phyloP scores from a whole-genome alignment of 352 stramenopile species.

The Sclerospora graminicola region DNA sequence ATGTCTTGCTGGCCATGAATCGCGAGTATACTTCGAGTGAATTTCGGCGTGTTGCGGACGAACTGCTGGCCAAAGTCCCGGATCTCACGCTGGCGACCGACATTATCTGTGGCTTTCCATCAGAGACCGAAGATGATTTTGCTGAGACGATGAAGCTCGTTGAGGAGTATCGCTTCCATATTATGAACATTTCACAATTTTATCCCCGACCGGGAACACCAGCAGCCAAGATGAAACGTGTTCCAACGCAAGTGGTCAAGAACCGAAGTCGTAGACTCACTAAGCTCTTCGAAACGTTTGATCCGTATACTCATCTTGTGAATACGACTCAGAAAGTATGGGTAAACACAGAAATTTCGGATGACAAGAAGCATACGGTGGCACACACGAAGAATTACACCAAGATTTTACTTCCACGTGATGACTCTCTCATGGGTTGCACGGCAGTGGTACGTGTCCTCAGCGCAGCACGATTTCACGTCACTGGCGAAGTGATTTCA shows the following conservation, averaged over 20 bases:
- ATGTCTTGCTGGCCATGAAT: slow-evolving; percentile 86
- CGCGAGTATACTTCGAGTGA: slow-evolving; percentile 84
- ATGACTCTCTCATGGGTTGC: slow-evolving; percentile 71
- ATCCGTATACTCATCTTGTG: slow-evolving; percentile 67
- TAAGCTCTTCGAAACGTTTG: slow-evolving; percentile 77
- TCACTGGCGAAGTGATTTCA: slow-evolving; percentile 51
- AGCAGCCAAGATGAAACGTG: slow-evolving; percentile 83
- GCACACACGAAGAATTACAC: slow-evolving; percentile 89
- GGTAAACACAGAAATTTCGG: slow-evolving; percentile 78
- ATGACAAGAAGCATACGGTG: slow-evolving; percentile 71
- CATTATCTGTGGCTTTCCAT: slow-evolving; percentile 90
- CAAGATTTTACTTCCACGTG: slow-evolving; percentile 80
- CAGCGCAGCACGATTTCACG: slow-evolving; percentile 57
- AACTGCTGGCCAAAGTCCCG: slow-evolving; percentile 63
- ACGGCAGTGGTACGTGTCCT: slow-evolving; percentile 50
- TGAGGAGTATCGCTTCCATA: slow-evolving; percentile 81
- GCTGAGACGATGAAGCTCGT: slow-evolving; percentile 82
- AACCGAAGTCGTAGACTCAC: slow-evolving; percentile 77
- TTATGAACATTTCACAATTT: slow-evolving; percentile 92
- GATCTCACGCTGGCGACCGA: slow-evolving; percentile 85
- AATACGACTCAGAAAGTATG: slow-evolving; percentile 55
- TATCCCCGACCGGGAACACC: slow-evolving; percentile 87
- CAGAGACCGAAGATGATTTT: slow-evolving; percentile 85
- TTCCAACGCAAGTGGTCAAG: slow-evolving; percentile 85
- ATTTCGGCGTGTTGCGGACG: slow-evolving; percentile 69